These are phyloP conservation scores for Eucalyptus marginata DNA, from an alignment of 345 rosid species.

Conservation along the genomic window DNA sequence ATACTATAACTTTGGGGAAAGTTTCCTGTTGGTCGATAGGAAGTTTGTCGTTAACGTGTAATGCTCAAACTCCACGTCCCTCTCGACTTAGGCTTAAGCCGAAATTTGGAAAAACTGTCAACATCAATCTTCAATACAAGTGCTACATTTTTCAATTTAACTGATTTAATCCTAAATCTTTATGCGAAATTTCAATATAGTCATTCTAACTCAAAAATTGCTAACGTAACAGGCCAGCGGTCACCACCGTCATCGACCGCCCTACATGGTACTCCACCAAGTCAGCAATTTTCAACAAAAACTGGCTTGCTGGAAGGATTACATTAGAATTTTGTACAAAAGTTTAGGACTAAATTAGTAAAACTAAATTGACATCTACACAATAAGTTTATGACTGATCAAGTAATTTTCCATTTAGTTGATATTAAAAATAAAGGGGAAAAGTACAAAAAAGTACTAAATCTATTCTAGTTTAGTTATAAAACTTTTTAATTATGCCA, in stretches of 20 bases:
- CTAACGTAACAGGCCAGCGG: rapidly evolving
- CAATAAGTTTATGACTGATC: rapidly evolving
- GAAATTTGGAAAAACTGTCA: background rate
- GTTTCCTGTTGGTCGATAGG: background rate
- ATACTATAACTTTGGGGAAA: background rate
- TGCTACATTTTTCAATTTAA: no score
- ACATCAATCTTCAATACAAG: no score
- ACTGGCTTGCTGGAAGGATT: rapidly evolving
- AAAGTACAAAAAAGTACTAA: background rate
- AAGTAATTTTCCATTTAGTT: no score
- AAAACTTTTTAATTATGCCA: background rate
- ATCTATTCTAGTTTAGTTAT: no score
- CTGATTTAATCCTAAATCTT: rapidly evolving
- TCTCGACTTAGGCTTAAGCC: background rate
- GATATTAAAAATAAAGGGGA: background rate
- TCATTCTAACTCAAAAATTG: rapidly evolving
- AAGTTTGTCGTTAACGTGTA: background rate
- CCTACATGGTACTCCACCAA: rapidly evolving
- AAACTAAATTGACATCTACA: no score
- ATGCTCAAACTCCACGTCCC: background rate
- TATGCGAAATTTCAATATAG: rapidly evolving
- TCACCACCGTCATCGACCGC: rapidly evolving
- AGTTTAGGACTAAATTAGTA: no score
- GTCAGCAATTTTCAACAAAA: background rate
- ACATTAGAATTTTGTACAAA: rapidly evolving